phyloP scores from a whole-genome alignment of 2,329 filamentous ascomycete genomes.

The Elsinoe australis region DNA sequence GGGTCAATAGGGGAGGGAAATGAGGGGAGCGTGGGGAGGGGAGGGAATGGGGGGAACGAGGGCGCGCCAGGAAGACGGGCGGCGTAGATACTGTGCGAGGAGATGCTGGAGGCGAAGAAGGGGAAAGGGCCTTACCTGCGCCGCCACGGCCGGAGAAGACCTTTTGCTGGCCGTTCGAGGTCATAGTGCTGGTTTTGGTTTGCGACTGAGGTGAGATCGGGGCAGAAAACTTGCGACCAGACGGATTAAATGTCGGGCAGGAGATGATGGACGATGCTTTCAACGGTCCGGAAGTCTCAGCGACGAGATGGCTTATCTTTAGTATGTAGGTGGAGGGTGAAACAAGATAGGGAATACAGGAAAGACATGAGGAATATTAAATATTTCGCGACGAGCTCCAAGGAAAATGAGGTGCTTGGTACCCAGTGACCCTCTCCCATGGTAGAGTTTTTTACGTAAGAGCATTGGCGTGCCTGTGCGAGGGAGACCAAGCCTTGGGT shows the following conservation, averaged over 20 bases:
- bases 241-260: no score
- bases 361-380: not conserved
- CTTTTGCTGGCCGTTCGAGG: conserved; percentile 23
- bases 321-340: not conserved
- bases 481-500: not conserved
- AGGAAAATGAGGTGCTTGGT: conserved; percentile 5
- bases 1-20: no score
- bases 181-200: not conserved
- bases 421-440: not conserved
- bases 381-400: not conserved
- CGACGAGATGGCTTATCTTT: not conserved
- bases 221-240: no score
- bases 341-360: not conserved
- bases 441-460: conserved; percentile 7
- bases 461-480: conserved; percentile 15
- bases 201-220: no score
- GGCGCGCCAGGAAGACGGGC: no score
- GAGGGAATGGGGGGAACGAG: not conserved
- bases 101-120: conserved; percentile 33
- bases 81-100: no score
- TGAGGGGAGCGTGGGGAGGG: not conserved
- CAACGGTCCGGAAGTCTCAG: conserved; percentile 7
- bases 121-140: conserved; percentile 45
- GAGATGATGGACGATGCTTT: not conserved
- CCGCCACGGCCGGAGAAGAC: conserved; percentile 68